Percentiles rank a stretch among this genome's conserved stretches.
Evolutionary conservation across 148 eudicot species (phyloP).

Genomic region (Hydrangea macrophylla): DNA sequence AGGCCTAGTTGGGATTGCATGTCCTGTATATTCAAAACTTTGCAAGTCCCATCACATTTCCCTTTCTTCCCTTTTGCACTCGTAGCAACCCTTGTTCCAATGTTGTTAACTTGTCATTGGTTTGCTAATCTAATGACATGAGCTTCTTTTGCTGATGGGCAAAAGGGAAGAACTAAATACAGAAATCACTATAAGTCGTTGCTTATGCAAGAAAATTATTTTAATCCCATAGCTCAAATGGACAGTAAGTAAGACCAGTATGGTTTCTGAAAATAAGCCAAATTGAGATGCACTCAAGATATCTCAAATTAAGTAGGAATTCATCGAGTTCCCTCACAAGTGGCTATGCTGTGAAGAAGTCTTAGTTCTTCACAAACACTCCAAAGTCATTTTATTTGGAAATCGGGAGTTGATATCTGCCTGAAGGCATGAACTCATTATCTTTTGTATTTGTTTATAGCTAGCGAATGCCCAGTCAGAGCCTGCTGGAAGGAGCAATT

Average conservation of each 20-base stretch:
- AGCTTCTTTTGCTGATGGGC: too few relatives aligned
- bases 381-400: not conserved
- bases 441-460: slow-evolving; percentile 23
- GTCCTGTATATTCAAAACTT: not conserved
- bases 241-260: not conserved
- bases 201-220: not conserved
- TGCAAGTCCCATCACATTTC: not conserved
- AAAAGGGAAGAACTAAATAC: not conserved
- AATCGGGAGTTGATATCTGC: not conserved
- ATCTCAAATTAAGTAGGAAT: not conserved
- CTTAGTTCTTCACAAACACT: not conserved
- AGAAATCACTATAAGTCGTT: not conserved
- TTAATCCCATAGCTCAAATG: not conserved
- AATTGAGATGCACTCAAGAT: not conserved
- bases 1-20: not conserved
- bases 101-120: not conserved
- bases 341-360: not conserved
- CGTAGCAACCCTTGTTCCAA: not conserved
- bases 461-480: slow-evolving; percentile 13
- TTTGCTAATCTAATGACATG: not conserved
- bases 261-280: not conserved
- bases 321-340: not conserved
- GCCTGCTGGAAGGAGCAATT: slow-evolving; percentile 15
- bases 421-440: not conserved
- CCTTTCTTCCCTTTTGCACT: not conserved